Percentiles rank a stretch among this genome's conserved stretches.
Evolutionary conservation across 768 basidiomycete genomes (phyloP).

Genomic region (Russula vinacea): DNA sequence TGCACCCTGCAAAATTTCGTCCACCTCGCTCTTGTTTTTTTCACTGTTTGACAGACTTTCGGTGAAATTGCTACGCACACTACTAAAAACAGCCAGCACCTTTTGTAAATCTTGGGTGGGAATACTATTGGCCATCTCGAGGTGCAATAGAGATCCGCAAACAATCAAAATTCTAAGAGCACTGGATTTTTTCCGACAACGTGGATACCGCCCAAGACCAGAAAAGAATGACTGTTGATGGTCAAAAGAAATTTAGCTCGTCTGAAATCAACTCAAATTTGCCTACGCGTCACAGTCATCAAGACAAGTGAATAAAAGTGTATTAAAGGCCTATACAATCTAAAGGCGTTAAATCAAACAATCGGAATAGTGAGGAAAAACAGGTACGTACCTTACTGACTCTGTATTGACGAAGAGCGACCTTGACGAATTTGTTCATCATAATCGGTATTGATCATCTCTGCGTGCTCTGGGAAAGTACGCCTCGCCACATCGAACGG

Average conservation of each 20-base stretch:
- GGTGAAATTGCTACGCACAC: not conserved
- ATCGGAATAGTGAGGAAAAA: not conserved
- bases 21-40: not conserved
- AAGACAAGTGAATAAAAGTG: not conserved
- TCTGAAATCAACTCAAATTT: not conserved
- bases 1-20: not conserved
- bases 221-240: not conserved
- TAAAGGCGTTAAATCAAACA: not conserved
- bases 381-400: not conserved
- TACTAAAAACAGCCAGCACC: not conserved
- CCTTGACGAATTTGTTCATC: not conserved
- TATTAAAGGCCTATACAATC: not conserved
- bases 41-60: not conserved
- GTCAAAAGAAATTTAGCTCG: not conserved
- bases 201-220: not conserved
- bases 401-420: not conserved
- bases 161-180: not conserved
- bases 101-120: not conserved
- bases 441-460: not conserved
- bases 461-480: not conserved
- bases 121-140: not conserved
- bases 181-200: not conserved
- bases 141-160: not conserved
- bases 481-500: not conserved
- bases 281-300: not conserved